These are phyloP conservation scores for Teunomyces kruisii DNA, from an alignment of 805 yeast species.

Conservation along the genomic window DNA sequence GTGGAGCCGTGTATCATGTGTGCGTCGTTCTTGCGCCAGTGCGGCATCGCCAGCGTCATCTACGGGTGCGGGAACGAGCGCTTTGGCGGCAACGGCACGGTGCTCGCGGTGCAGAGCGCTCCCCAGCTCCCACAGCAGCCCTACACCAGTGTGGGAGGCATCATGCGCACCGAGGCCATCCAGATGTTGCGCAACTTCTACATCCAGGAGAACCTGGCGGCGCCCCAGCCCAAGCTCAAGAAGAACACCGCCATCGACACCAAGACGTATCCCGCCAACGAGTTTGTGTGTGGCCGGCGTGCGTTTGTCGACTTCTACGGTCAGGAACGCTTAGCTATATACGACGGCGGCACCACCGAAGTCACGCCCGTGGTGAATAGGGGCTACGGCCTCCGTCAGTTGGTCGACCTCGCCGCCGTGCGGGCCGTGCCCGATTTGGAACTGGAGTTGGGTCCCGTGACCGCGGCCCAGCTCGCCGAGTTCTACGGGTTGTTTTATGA, in stretches of 20 bases:
- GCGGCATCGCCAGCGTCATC: slow-evolving; percentile 68
- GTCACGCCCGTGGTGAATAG: slow-evolving; percentile 22
- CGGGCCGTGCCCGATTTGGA: slow-evolving; percentile 11
- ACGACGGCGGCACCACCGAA: slow-evolving; percentile 16
- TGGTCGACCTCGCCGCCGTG: slow-evolving; percentile 6
- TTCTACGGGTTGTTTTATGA: slow-evolving; percentile 28
- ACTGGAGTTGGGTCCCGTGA: slow-evolving; percentile 14
- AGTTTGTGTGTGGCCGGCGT: slow-evolving; percentile 52
- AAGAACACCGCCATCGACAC: slow-evolving; percentile 61
- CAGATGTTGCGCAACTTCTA: slow-evolving; percentile 80
- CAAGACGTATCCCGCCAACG: slow-evolving; percentile 54
- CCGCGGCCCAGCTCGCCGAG: slow-evolving; percentile 16
- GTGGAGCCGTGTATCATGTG: slow-evolving; percentile 99
- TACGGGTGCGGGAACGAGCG: slow-evolving; percentile 95
- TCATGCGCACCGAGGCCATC: slow-evolving; percentile 79
- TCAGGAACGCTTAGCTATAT: slow-evolving; percentile 19
- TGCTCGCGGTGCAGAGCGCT: slow-evolving; percentile 47
- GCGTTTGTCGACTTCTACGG: slow-evolving; percentile 58
- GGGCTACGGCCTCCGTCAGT: slow-evolving; percentile 20
- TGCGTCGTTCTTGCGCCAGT: slow-evolving; percentile 84
- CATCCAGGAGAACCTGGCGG: slow-evolving; percentile 77
- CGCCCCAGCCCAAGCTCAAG: slow-evolving; percentile 79
- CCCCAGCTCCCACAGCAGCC: slow-evolving; percentile 19
- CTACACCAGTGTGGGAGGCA: slow-evolving; percentile 72
- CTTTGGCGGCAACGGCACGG: slow-evolving; percentile 96